Conservation (phyloP, 495 filamentous ascomycete species). For the Talaromyces wortmannii region DNA sequence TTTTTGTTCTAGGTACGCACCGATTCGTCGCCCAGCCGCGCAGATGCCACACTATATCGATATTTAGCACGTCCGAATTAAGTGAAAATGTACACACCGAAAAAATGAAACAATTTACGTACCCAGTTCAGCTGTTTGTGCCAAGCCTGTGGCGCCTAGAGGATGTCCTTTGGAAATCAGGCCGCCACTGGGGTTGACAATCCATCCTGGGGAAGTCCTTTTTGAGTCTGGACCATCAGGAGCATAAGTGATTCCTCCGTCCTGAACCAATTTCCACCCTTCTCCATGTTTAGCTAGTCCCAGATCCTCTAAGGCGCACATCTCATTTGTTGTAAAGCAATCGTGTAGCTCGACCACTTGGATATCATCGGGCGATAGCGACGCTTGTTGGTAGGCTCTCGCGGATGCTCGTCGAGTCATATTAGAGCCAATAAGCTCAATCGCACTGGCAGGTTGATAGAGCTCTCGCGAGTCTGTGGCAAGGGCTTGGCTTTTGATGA, state of each 20-base stretch:
- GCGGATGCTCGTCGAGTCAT: not conserved
- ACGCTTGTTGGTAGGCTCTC: not conserved
- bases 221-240: not conserved
- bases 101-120: no score
- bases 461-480: not conserved
- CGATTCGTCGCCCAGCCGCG: not conserved
- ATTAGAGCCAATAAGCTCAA: not conserved
- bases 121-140: not conserved
- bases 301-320: not conserved
- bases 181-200: not conserved
- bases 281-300: not conserved
- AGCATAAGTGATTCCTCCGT: not conserved
- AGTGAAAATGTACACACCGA: no score
- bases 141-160: not conserved
- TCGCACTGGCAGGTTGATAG: not conserved
- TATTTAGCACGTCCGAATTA: no score
- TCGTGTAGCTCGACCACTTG: not conserved
- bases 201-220: no score
- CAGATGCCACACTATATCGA: not conserved
- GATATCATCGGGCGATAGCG: not conserved
- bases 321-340: not conserved
- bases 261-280: not conserved
- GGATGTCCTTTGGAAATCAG: not conserved
- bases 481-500: not conserved
- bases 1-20: constrained; percentile 14